These are phyloP conservation scores for Onygenales sp. DNA, from an alignment of 2,329 filamentous ascomycete species.

Conservation along the genomic window DNA sequence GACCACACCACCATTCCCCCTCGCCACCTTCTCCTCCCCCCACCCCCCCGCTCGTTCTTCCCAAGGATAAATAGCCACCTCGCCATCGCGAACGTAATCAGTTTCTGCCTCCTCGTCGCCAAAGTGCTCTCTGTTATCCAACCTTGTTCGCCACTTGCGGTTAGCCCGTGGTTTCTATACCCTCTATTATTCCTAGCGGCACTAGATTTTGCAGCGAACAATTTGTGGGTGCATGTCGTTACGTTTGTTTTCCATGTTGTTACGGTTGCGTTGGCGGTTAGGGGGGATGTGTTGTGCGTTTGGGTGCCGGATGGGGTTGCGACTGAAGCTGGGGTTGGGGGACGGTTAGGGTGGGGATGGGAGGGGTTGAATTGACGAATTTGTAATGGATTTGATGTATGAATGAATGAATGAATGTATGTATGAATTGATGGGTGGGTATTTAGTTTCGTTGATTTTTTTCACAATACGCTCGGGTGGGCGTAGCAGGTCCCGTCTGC, in stretches of 20 bases:
- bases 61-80: conserved; percentile 15
- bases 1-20: conserved; percentile 3
- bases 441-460: no score
- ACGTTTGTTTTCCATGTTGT: conserved; percentile 40
- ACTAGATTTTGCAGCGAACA: conserved; percentile 44
- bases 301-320: neutral
- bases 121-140: conserved; percentile 59
- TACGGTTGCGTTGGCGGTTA: conserved; percentile 33
- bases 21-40: conserved; percentile 32
- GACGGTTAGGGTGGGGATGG: neutral
- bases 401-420: no score
- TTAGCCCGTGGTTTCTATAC: conserved; percentile 55
- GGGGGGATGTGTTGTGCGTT: conserved; percentile 25
- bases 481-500: no score
- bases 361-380: no score
- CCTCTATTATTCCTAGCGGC: conserved; percentile 60
- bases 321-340: neutral
- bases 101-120: conserved; percentile 54
- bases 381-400: no score
- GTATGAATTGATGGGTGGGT: no score
- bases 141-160: conserved; percentile 63
- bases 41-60: conserved; percentile 24
- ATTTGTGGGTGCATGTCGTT: conserved; percentile 27
- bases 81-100: conserved; percentile 31
- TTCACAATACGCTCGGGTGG: no score